Evolutionary conservation across 2,329 filamentous ascomycete genomes (phyloP).

Genomic region (Talaromyces funiculosus): DNA sequence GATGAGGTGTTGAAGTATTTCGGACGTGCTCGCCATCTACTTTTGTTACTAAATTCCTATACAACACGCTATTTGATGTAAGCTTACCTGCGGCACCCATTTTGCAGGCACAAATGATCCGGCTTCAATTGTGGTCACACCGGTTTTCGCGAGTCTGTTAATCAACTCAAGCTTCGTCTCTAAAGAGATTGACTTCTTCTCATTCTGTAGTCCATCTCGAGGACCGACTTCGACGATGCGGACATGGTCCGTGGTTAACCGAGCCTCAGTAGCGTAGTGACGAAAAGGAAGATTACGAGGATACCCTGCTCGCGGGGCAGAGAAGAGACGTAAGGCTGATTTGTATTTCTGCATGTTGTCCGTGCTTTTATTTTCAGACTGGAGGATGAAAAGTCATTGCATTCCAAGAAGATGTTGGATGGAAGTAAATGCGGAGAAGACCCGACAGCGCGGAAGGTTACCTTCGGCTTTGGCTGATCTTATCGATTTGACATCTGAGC

Average conservation of each 20-base stretch:
- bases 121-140: slow-evolving; percentile 47
- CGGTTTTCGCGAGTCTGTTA: slow-evolving; percentile 41
- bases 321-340: slow-evolving; percentile 23
- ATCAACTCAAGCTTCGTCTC: slow-evolving; percentile 48
- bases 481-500: background rate
- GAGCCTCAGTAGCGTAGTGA: slow-evolving; percentile 35
- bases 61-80: background rate
- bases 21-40: slow-evolving; percentile 60
- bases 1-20: slow-evolving; percentile 54
- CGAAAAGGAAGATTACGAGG: slow-evolving; percentile 17
- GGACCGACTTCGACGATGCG: slow-evolving; percentile 51
- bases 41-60: background rate
- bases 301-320: background rate
- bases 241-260: slow-evolving; percentile 44
- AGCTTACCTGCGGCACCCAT: slow-evolving; percentile 49
- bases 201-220: slow-evolving; percentile 51
- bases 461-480: slow-evolving; percentile 1
- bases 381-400: background rate
- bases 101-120: slow-evolving; percentile 51
- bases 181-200: slow-evolving; percentile 45
- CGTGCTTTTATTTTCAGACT: background rate
- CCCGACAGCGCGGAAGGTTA: background rate
- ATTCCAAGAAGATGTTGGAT: background rate
- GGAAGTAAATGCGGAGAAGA: background rate
- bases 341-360: slow-evolving; percentile 24